Evolutionary conservation across 2,329 filamentous ascomycete genomes (phyloP).

Genomic region (Cryphonectria naterciae): DNA sequence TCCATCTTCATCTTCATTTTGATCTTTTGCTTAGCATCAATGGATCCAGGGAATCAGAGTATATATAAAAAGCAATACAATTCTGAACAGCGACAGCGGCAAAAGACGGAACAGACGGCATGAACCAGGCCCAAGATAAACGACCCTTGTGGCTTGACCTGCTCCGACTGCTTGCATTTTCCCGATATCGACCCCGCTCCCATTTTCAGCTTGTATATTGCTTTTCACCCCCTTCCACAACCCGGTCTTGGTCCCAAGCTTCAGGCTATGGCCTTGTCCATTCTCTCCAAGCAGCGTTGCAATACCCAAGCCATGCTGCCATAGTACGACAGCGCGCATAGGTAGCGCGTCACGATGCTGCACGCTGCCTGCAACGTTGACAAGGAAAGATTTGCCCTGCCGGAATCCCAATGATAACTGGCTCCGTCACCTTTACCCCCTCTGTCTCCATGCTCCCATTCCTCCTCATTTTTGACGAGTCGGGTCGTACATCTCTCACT

Average conservation of each 20-base stretch:
- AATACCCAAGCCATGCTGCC: not conserved
- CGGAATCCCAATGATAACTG: not conserved
- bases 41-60: no score
- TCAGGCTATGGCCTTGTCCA: not conserved
- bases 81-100: not conserved
- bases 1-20: no score
- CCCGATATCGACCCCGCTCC: not conserved
- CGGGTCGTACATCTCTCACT: not conserved
- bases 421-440: not conserved
- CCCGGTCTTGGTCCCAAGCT: not conserved
- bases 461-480: not conserved
- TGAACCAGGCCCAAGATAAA: not conserved
- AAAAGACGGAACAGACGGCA: not conserved
- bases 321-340: conserved; percentile 1
- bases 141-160: not conserved
- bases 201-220: not conserved
- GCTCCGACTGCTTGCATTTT: not conserved
- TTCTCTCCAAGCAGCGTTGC: not conserved
- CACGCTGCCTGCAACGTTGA: not conserved
- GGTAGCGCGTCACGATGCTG: conserved; percentile 3
- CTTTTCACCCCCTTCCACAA: not conserved
- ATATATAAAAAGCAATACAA: no score
- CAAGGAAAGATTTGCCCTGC: not conserved
- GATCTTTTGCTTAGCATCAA: no score
- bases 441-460: not conserved